Base-by-base conservation (phyloP, 169 alveolate genomes). In the Plasmodium gallinaceum region DNA sequence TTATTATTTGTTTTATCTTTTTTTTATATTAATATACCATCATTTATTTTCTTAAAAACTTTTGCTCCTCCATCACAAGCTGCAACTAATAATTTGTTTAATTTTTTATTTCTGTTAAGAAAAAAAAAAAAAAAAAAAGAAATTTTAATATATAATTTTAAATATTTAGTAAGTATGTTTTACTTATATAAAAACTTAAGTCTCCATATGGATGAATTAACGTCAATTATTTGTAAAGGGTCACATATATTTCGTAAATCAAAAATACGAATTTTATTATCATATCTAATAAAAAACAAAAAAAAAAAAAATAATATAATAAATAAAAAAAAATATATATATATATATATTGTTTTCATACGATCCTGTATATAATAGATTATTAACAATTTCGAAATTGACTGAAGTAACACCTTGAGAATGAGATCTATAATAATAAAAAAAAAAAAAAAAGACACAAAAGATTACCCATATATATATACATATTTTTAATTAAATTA, bases 131-230 rank as follows among this genome's bases (percentile, higher is more conserved):
- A 26, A 72, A 7, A 37, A 0, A 7, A 10, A 37, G 24, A 16
- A 0, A 46, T 37, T 6, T 22, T 5, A 39, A 46, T n/a, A 52
- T 24, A 9, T 7, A 16, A 61, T 42, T 14, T 16, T 51, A 8
- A 45, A 4, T 37, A 61, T 52, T 14, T 42, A 42, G 7, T 57
- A 51, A 5, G 14, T 26, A 22, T 68, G 20, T 52, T 57, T 52
- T 69, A 80, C 90, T 80, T 80, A 60, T 80, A 80, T 60, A 69
- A 54, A 61, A 80, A 80, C 45, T 80, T 80, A 39, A 80, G 37
- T 42, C 90, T 68, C 90, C 90, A 80, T 39, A 80, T 80, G 90
- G 74, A 52, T n/a, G 90, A 80, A 46, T 80, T 68, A 48, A 80
- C 78, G 48, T 80, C 83, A 32, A 80, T 46, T 45, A 45, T 68